A percentile compares a stretch with the other conserved stretches of the same genome.
Evolutionary conservation across 257 asterid genomes (phyloP).

Genomic region (Nicotiana otophora): DNA sequence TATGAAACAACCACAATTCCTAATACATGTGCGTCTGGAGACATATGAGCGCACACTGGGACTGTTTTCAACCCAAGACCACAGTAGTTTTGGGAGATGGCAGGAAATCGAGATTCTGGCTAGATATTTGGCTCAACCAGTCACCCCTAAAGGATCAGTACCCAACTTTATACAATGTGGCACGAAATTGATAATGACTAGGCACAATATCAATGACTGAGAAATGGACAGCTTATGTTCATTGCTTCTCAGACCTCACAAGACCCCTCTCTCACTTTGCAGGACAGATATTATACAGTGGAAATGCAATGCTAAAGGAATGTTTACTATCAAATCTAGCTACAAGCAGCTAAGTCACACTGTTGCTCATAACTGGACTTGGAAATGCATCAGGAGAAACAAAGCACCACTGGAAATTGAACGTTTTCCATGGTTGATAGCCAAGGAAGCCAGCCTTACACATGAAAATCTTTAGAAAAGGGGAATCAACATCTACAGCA

Average conservation of each 20-base stretch:
- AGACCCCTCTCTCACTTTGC: not conserved
- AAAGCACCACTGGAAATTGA: not conserved
- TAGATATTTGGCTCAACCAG: not conserved
- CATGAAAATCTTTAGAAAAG: not conserved
- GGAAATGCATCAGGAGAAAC: not conserved
- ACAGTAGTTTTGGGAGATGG: not conserved
- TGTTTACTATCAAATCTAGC: not conserved
- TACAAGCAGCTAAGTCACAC: not conserved
- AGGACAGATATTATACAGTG: not conserved
- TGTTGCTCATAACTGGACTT: not conserved
- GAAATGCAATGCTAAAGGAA: not conserved
- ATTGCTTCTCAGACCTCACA: not conserved
- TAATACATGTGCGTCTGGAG: not conserved
- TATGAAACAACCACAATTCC: not conserved
- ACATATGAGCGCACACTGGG: not conserved
- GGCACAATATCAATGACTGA: not conserved
- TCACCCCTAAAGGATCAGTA: not conserved
- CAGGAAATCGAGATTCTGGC: not conserved
- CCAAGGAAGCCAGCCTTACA: not conserved
- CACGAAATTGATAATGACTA: not conserved
- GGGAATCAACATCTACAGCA: not conserved
- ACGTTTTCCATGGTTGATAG: not conserved
- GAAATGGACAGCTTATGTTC: slow-evolving; percentile 1
- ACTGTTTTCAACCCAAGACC: not conserved
- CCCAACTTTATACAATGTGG: not conserved